These are phyloP conservation scores for Lactifluus piperatus DNA, from an alignment of 768 basidiomycete species.

Conservation along the genomic window DNA sequence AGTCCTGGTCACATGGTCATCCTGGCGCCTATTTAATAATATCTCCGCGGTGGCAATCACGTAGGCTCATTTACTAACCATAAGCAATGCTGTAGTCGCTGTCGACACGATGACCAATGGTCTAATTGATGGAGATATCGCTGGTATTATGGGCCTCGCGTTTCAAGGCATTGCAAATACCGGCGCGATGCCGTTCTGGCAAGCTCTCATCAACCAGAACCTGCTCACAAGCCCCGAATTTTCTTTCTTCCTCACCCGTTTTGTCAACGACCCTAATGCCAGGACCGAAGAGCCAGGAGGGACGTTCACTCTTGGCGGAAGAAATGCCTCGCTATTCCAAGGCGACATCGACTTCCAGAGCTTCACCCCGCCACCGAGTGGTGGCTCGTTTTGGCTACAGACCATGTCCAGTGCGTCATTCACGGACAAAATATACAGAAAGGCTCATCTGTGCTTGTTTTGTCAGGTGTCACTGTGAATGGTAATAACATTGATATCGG, in stretches of 20 bases:
- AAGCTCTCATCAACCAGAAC: too few relatives aligned
- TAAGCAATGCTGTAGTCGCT: too few relatives aligned
- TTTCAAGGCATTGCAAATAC: slow-evolving; percentile 61
- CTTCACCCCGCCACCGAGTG: slow-evolving; percentile 34
- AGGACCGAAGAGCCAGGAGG: too few relatives aligned
- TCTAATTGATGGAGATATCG: slow-evolving; percentile 42
- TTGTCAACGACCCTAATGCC: slow-evolving; percentile 41
- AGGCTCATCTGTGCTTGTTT: neutral
- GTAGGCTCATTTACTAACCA: too few relatives aligned
- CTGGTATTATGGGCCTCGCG: slow-evolving; percentile 80
- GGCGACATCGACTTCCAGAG: too few relatives aligned
- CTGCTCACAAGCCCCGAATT: slow-evolving; percentile 46
- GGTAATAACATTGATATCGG: slow-evolving; percentile 41
- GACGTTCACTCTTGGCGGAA: too few relatives aligned
- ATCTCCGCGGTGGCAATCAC: too few relatives aligned
- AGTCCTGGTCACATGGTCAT: neutral
- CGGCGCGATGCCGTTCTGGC: slow-evolving; percentile 55
- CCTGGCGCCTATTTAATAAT: too few relatives aligned
- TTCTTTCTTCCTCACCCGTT: slow-evolving; percentile 55
- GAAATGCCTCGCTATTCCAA: slow-evolving; percentile 45
- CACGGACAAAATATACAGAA: neutral
- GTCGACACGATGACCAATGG: slow-evolving; percentile 41
- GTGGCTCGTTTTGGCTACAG: slow-evolving; percentile 58
- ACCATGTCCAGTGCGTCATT: slow-evolving; percentile 39
- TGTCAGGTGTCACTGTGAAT: slow-evolving; percentile 51